These are phyloP conservation scores for Populus deltoides DNA, from an alignment of 345 rosid genomes.

Conservation along the genomic window DNA sequence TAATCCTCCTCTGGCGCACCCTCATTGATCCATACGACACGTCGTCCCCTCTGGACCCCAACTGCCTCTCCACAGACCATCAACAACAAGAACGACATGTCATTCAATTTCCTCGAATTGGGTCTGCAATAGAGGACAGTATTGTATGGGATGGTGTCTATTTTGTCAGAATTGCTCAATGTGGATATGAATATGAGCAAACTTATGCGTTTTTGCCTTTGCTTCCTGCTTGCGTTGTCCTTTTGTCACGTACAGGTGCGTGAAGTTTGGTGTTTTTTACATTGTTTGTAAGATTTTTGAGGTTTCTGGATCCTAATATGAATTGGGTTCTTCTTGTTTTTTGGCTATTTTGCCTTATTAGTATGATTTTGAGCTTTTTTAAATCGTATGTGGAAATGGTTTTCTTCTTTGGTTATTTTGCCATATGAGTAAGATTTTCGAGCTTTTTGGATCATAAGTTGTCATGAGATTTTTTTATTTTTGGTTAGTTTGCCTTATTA, in stretches of 20 bases:
- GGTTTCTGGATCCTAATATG: too few relatives aligned
- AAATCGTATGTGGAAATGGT: too few relatives aligned
- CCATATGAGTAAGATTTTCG: too few relatives aligned
- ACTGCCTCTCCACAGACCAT: constrained; percentile 39
- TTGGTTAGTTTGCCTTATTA: too few relatives aligned
- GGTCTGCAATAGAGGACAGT: constrained; percentile 47
- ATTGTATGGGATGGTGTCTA: constrained; percentile 91
- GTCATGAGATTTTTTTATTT: too few relatives aligned
- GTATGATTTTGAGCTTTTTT: too few relatives aligned
- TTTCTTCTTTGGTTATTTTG: too few relatives aligned
- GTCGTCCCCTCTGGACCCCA: constrained; percentile 61
- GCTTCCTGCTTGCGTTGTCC: constrained; percentile 56
- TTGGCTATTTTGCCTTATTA: too few relatives aligned
- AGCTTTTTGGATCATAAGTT: too few relatives aligned
- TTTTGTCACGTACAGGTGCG: constrained; percentile 63
- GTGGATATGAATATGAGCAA: constrained; percentile 96
- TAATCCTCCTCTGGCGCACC: constrained; percentile 63
- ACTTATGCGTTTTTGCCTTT: constrained; percentile 82
- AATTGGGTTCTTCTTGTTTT: too few relatives aligned
- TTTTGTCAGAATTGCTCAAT: constrained; percentile 71
- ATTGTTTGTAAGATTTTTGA: too few relatives aligned
- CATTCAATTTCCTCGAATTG: constrained; percentile 29
- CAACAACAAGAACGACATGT: constrained; percentile 14
- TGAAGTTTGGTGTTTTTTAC: too few relatives aligned
- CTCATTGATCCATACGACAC: constrained; percentile 77